Base-by-base conservation (phyloP, 2,329 filamentous ascomycete species). In the Sporothrix brunneoviolacea region DNA sequence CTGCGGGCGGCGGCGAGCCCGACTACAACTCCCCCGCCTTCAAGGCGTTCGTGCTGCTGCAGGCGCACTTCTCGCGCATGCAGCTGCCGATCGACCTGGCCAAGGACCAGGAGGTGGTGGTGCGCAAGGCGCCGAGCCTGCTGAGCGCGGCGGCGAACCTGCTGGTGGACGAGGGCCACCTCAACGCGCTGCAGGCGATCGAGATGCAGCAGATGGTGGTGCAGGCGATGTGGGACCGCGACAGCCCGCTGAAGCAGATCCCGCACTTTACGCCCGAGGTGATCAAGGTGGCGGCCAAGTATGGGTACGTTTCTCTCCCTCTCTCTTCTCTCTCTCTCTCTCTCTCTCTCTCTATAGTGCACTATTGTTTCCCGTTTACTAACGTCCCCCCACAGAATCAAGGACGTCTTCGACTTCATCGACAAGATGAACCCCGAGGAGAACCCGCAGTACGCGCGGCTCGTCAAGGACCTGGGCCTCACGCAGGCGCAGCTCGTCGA, bases 201-300 rank as follows among this genome's bases (percentile, higher is more conserved):
- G 93, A 98, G 67, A 89, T 98, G 80, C 95, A 88, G 12, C 93
- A 98, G 65, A 98, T 98, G 93, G 88, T 94, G 48, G 91, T 98
- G 3, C 93, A 98, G 70, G 91, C 86, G 44, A 95, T 97, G 88
- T 98, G 93, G 93, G 91, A 98, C 70, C 86, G 91, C 52, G 93
- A 98, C 67, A 94, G 88, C 61, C 91, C 93, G 35, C 77, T 98
- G 58, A 96, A 96, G 73, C 93, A 98, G 69, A 96, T 98, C 62
- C 93, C 93, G 59, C 89, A 97, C 71, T 97, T 97, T 66, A 82
- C 84, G 15, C 80, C 84, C 33, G 84, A 91, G 54, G 84, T 86
- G 45, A 84, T 97, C 59, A 86, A 91, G 68, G 86, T 82, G 57
- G 89, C 88, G 39, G 86, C 86, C 62, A 83, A 87, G 52, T 87